phyloP scores from a whole-genome alignment of 2,329 filamentous ascomycete genomes.

The Lecanicillium sp. region DNA sequence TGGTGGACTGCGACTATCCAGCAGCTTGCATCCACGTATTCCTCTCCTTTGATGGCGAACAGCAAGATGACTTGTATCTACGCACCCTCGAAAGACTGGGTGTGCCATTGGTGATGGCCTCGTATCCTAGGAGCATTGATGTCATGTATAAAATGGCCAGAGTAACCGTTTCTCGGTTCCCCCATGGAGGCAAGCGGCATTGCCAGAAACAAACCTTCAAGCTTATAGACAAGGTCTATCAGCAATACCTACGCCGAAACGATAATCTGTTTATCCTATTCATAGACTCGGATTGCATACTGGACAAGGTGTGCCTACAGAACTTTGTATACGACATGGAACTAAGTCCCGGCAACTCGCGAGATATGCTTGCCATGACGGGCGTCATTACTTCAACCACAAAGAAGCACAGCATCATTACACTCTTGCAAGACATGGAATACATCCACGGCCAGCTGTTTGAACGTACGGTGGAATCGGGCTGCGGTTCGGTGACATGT shows the following conservation, averaged over 20 bases:
- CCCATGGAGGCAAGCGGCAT: constrained; percentile 86
- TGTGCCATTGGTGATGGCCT: constrained; percentile 66
- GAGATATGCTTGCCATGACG: constrained; percentile 95
- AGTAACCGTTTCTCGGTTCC: constrained; percentile 85
- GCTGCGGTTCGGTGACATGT: constrained; percentile 89
- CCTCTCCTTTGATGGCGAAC: constrained; percentile 86
- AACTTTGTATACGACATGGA: constrained; percentile 99
- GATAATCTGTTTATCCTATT: constrained; percentile 94
- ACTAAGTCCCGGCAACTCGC: constrained; percentile 82
- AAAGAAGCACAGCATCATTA: constrained; percentile 79
- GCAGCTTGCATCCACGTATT: constrained; percentile 90
- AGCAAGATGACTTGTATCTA: constrained; percentile 82
- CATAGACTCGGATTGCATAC: constrained; percentile 94
- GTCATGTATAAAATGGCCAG: constrained; percentile 74
- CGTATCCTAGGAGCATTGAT: constrained; percentile 85
- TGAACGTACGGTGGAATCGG: constrained; percentile 90
- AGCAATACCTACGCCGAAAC: constrained; percentile 75
- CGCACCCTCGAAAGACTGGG: constrained; percentile 80
- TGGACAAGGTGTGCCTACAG: constrained; percentile 85
- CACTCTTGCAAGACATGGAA: constrained; percentile 93
- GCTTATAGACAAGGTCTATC: constrained; percentile 88
- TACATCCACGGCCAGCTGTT: constrained; percentile 96
- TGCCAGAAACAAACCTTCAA: constrained; percentile 92
- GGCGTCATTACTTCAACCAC: constrained; percentile 95
- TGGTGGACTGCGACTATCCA: constrained; percentile 91